Base-by-base conservation (phyloP, 1,139 yeast genomes). In the Hemisphaericaspora xylanilytica region DNA sequence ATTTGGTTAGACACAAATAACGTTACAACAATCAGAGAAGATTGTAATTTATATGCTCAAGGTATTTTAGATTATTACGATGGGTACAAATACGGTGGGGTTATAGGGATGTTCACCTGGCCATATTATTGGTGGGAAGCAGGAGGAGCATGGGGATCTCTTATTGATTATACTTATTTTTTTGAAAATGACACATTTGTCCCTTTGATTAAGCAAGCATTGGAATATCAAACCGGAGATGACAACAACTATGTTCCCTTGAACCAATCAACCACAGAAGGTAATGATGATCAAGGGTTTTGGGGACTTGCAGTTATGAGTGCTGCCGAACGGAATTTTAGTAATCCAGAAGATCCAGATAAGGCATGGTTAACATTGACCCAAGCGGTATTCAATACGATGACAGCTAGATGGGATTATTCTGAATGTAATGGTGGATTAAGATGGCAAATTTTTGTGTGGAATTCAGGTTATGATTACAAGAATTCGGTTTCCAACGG, bases 91-190 rank as follows among this genome's bases (percentile, higher is more conserved):
- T 63, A 69, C 40, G 96, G 96, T 31, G 85, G 89, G 28, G 75
- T 83, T 9, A 75, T 85, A 20, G 96, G 96, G 26, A 76, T 80
- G 83, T 87, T 88, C 58, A 65, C 72, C 13, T 57, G 69, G 46
- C 95, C 95, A 2, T 85, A 85, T 65, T 86, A 84, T 68, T 88
- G 96, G 96, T 88, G 96, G 95, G 86, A 84, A 65, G 92, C 94
- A 32, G 96, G 95, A 47, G 95, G 88, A 43, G 88, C 86, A 1
- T 82, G 87, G 80, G 92, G 90, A 10, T 75, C 87, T 9, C 54
- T 87, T 63, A 64, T 87, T 38, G 90, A 84, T 56, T 83, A 80
- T 55, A 69, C 81, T 52, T 75, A 66, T 49, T 75, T 75, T 55
- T 80, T 88, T 58, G 65, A 75, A 25, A 81, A 86, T 59, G 73